Conservation (phyloP, 192 early-diverging fungal genomes). For the Lobulomyces angularis region DNA sequence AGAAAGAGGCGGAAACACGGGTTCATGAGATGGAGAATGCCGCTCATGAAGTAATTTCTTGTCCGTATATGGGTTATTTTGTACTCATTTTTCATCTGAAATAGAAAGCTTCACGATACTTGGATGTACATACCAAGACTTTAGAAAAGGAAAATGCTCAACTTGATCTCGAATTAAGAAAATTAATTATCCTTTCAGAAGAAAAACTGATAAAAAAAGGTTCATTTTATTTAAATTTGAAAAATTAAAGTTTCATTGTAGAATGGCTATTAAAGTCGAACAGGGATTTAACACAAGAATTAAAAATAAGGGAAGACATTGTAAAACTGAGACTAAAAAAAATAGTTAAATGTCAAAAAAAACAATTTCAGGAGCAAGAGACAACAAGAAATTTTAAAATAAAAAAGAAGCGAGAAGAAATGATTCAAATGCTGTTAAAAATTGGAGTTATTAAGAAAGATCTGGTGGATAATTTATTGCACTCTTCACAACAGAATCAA, state of each 20-base stretch:
- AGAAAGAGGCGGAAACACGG: slow-evolving; percentile 35
- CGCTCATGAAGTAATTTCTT: slow-evolving; percentile 25
- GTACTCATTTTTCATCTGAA: background rate
- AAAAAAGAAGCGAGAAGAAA: background rate
- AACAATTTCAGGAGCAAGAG: too few species aligned
- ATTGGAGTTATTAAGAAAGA: too few species aligned
- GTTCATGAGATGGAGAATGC: slow-evolving; percentile 37
- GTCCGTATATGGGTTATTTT: background rate
- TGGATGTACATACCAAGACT: slow-evolving; percentile 23
- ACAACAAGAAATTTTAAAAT: background rate
- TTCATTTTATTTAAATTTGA: too few species aligned
- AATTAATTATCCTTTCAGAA: slow-evolving; percentile 18
- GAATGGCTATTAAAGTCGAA: slow-evolving; percentile 22
- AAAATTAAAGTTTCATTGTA: too few species aligned
- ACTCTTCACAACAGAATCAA: too few species aligned
- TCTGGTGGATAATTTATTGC: too few species aligned
- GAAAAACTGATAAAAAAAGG: slow-evolving; percentile 19
- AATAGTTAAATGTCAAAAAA: slow-evolving; percentile 13
- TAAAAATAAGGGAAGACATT: slow-evolving; percentile 22
- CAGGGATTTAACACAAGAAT: slow-evolving; percentile 21
- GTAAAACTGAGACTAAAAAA: slow-evolving; percentile 17
- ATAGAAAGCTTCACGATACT: slow-evolving; percentile 33
- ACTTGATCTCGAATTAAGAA: slow-evolving; percentile 22
- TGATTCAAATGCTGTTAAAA: background rate
- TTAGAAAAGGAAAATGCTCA: slow-evolving; percentile 27